phyloP scores from a whole-genome alignment of 768 basidiomycete species.

The Boletus edulis region DNA sequence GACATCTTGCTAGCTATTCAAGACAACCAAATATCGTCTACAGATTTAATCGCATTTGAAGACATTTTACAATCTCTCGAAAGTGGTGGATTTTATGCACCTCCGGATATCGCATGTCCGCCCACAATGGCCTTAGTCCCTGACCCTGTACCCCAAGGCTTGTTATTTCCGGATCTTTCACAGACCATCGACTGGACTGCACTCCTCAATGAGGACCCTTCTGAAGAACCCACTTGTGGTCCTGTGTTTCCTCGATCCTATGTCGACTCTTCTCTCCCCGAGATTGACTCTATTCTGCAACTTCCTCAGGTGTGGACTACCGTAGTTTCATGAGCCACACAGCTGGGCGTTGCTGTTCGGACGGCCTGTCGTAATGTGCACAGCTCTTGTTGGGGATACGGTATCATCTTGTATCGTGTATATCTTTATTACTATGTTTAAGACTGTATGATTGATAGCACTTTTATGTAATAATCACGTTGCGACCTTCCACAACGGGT shows the following conservation, averaged over 20 bases:
- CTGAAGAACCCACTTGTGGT: neutral
- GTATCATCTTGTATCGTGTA: no score
- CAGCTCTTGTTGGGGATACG: neutral
- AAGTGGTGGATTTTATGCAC: neutral
- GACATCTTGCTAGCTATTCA: neutral
- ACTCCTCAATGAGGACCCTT: conserved; percentile 1
- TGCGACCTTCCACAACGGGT: no score
- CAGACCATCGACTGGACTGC: conserved; percentile 11
- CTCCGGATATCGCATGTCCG: neutral
- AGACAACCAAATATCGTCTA: neutral
- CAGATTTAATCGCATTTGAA: neutral
- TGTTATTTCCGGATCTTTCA: neutral
- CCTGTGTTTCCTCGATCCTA: neutral
- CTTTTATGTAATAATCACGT: no score
- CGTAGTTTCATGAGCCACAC: neutral
- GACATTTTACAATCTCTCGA: conserved; percentile 6
- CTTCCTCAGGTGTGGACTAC: conserved; percentile 3
- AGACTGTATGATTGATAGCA: no score
- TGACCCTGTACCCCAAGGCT: neutral
- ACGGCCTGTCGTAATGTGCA: neutral
- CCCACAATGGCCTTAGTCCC: neutral
- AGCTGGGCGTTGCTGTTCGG: neutral
- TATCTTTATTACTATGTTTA: no score
- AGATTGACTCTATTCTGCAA: conserved; percentile 11
- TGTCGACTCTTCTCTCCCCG: neutral